Evolutionary conservation across 495 filamentous ascomycete species (phyloP).

Genomic region (Aspergillus funiculosus): DNA sequence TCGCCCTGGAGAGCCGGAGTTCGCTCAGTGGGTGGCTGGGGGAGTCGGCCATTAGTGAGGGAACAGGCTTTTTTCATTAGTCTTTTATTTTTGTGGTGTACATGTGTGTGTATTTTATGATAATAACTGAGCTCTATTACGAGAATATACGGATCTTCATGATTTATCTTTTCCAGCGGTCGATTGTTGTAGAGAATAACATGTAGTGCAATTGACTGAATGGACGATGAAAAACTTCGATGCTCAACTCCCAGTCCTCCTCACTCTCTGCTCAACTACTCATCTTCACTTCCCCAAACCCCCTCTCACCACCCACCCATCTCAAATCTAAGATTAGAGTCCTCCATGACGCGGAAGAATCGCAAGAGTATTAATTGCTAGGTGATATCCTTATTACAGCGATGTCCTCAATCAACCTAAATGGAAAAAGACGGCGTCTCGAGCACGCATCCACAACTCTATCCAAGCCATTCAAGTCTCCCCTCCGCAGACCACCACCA

Average conservation of each 20-base stretch:
- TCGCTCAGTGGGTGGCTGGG: constrained; percentile 68
- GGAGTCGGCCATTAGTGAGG: constrained; percentile 61
- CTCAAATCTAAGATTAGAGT: too few species aligned
- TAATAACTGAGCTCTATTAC: constrained; percentile 2
- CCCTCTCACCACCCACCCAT: too few species aligned
- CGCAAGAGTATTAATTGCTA: too few species aligned
- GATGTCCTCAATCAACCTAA: constrained; percentile 21
- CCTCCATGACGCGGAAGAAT: too few species aligned
- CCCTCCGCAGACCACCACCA: constrained; percentile 41
- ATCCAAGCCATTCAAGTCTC: constrained; percentile 64
- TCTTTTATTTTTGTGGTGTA: constrained; percentile 7
- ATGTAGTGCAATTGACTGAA: too few species aligned
- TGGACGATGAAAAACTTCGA: too few species aligned
- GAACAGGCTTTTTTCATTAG: neutral
- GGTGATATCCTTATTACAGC: too few species aligned
- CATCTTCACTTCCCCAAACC: too few species aligned
- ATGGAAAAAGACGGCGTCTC: constrained; percentile 53
- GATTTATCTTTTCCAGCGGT: too few species aligned
- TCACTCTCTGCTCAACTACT: too few species aligned
- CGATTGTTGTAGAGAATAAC: too few species aligned
- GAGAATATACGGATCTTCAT: constrained; percentile 3
- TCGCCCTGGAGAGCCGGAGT: constrained; percentile 63
- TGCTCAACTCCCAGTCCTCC: too few species aligned
- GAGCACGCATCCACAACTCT: constrained; percentile 46
- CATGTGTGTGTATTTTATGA: constrained; percentile 19